Evolutionary conservation across 441 rosid genomes (phyloP).

Genomic region (Biscutella laevigata): DNA sequence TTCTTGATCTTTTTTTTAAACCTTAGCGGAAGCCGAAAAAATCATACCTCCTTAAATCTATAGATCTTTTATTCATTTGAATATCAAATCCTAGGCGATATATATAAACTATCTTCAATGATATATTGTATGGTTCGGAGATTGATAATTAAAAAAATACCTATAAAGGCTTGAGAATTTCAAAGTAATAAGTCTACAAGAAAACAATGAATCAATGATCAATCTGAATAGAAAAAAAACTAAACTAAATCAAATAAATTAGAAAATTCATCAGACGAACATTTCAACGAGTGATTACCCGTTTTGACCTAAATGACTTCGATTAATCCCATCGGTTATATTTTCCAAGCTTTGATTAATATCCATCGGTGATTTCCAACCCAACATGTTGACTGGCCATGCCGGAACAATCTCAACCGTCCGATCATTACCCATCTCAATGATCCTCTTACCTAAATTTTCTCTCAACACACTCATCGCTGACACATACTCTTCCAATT

Average conservation of each 20-base stretch:
- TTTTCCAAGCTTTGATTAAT: neutral
- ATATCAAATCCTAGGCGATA: too few relatives aligned
- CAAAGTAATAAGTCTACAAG: neutral
- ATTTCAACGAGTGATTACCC: neutral
- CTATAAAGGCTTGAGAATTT: too few relatives aligned
- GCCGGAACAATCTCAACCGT: neutral
- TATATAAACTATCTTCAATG: too few relatives aligned
- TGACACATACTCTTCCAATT: slow-evolving; percentile 12
- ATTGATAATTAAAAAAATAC: too few relatives aligned
- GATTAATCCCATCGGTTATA: slow-evolving; percentile 2
- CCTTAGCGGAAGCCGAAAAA: too few relatives aligned
- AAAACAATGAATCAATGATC: slow-evolving; percentile 1
- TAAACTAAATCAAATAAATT: neutral
- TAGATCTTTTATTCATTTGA: too few relatives aligned
- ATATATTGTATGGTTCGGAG: too few relatives aligned
- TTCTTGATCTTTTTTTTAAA: too few relatives aligned
- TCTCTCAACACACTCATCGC: slow-evolving; percentile 19
- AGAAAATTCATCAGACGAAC: neutral
- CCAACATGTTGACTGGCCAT: slow-evolving; percentile 18
- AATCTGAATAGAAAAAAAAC: too few relatives aligned
- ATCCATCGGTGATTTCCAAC: slow-evolving; percentile 17
- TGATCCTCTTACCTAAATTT: slow-evolving; percentile 10
- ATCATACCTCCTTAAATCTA: too few relatives aligned
- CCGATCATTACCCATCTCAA: slow-evolving; percentile 15
- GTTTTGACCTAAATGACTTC: slow-evolving; percentile 6